phyloP scores from a whole-genome alignment of 2,329 filamentous ascomycete genomes.

The Lachnellula willkommii region DNA sequence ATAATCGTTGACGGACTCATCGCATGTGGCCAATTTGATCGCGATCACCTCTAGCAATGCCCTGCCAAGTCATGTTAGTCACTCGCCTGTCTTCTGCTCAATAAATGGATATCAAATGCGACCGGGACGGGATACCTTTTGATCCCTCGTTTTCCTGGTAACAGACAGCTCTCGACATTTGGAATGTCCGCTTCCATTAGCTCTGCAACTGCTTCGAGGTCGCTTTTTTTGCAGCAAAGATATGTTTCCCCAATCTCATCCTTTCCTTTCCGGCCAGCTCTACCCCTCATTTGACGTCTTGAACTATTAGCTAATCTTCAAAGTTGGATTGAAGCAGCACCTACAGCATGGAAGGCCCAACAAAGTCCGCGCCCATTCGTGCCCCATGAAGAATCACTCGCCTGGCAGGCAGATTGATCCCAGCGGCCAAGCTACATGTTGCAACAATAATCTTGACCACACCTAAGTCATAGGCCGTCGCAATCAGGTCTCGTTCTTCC shows the following conservation, averaged over 20 bases:
- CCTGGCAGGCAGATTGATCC: slow-evolving; percentile 71
- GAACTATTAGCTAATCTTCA: slow-evolving; percentile 23
- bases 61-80: slow-evolving; percentile 35
- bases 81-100: neutral
- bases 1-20: slow-evolving; percentile 61
- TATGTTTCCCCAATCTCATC: slow-evolving; percentile 74
- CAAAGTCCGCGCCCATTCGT: slow-evolving; percentile 68
- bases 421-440: slow-evolving; percentile 74
- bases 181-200: slow-evolving; percentile 70
- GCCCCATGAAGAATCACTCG: slow-evolving; percentile 71
- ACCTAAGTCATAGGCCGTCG: slow-evolving; percentile 64
- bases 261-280: slow-evolving; percentile 73
- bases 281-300: slow-evolving; percentile 70
- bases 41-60: slow-evolving; percentile 67
- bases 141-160: slow-evolving; percentile 61
- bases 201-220: slow-evolving; percentile 64
- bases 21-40: slow-evolving; percentile 61
- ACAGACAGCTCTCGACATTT: slow-evolving; percentile 61
- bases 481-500: slow-evolving; percentile 69
- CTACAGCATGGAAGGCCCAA: slow-evolving; percentile 70
- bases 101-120: neutral
- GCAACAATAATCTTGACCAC: slow-evolving; percentile 66
- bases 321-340: slow-evolving; percentile 10
- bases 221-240: slow-evolving; percentile 63
- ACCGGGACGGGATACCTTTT: slow-evolving; percentile 45